Base-by-base conservation (phyloP, 208 protist genomes). In the Crithidia bombi region DNA sequence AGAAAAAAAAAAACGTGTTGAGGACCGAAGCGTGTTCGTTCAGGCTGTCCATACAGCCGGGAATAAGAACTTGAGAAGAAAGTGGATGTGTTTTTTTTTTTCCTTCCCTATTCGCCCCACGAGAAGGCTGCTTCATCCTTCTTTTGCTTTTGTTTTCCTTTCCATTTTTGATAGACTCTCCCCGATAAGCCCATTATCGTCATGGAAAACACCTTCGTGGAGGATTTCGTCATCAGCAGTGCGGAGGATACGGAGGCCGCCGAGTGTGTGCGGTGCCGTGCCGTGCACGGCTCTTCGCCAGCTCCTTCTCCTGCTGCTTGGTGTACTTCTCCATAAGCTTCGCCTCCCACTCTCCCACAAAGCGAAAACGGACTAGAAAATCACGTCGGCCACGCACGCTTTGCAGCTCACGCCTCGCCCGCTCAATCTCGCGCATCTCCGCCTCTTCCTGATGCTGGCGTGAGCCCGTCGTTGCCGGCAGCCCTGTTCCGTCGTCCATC, bases 301-400 rank as follows among this genome's bases (percentile, higher is more conserved):
- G 23, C 38, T 69, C 65, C 58, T 72, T 76, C 35, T 65, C 30
- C 23, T 69, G 33, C 43, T 77, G 52, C 15, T 26, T 38, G 19
- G 70, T 70, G 64, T 90, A 93, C 46, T 65, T 64, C 35, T 70
- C 65, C 54, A 86, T 52, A 25, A 96, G 59, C 14, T 82, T 69
- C 15, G 74, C 73, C 71, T 91, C 78, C 81, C 81, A 92, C 30
- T 86, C 78, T 3, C 87, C 91, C 6, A 92, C 79, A 81, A 93
- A 96, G 49, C 91, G 87, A 68, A 96, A 96, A 7, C 79, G 50
- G 5, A 89, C 54, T 35, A 87, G 64, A 43, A 89, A 90, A 47
- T 90, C 84, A 23, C 66, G 59, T 19, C 82, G 75, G 3, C 77
- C 73, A 17, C 61, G 62, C 17, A 58, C 68, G 28, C 55, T 44